phyloP scores from a whole-genome alignment of 2,329 filamentous ascomycete genomes.

The Trichoderma arundinaceum region DNA sequence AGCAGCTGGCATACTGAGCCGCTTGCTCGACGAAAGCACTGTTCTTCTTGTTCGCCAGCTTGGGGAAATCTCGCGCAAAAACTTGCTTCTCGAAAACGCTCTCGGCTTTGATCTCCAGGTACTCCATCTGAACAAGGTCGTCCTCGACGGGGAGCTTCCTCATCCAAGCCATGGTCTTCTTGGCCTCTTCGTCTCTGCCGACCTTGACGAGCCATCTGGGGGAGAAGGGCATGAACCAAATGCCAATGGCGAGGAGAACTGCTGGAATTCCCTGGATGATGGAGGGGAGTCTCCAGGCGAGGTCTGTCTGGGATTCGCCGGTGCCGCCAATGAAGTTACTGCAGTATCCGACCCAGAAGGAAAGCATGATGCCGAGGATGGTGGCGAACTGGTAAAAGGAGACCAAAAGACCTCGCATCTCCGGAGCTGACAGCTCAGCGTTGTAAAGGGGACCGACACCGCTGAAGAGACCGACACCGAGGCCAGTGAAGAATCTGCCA shows the following conservation, averaged over 20 bases:
- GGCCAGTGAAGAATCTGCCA: slow-evolving; percentile 50
- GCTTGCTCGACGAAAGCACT: slow-evolving; percentile 53
- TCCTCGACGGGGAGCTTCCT: slow-evolving; percentile 67
- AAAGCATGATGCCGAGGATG: slow-evolving; percentile 68
- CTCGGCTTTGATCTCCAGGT: slow-evolving; percentile 81
- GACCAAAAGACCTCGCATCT: slow-evolving; percentile 50
- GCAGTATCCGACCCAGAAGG: slow-evolving; percentile 65
- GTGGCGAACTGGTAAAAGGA: slow-evolving; percentile 60
- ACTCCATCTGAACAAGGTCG: slow-evolving; percentile 75
- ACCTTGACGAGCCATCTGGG: slow-evolving; percentile 78
- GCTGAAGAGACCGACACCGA: slow-evolving; percentile 71
- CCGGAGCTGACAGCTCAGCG: slow-evolving; percentile 53
- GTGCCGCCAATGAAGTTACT: slow-evolving; percentile 45
- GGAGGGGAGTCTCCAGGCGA: slow-evolving; percentile 56
- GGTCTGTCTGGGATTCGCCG: slow-evolving; percentile 49
- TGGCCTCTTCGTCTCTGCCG: slow-evolving; percentile 70
- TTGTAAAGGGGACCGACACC: slow-evolving; percentile 68
- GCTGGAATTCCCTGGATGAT: slow-evolving; percentile 72
- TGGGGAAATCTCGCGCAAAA: slow-evolving; percentile 63
- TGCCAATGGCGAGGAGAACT: slow-evolving; percentile 68
- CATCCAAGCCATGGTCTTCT: slow-evolving; percentile 65
- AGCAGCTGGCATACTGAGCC: slow-evolving; percentile 56
- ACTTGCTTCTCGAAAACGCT: slow-evolving; percentile 74
- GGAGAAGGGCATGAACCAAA: slow-evolving; percentile 80
- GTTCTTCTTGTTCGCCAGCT: slow-evolving; percentile 49